phyloP scores from a whole-genome alignment of 169 alveolate genomes.

The Plasmodium coatneyi region DNA sequence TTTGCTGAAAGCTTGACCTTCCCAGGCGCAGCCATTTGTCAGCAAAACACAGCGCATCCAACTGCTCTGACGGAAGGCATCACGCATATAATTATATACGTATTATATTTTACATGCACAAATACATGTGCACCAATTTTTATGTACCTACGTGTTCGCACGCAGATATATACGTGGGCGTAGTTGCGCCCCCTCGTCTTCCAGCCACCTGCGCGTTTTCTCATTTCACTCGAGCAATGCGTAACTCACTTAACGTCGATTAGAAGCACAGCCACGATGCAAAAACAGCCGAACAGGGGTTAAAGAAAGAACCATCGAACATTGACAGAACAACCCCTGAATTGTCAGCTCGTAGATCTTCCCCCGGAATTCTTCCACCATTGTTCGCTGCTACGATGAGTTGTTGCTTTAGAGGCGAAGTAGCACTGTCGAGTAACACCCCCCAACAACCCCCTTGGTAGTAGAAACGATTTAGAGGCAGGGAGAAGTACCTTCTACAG shows the following conservation, averaged over 20 bases:
- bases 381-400: background rate
- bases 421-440: background rate
- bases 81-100: background rate
- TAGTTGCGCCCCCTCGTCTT: background rate
- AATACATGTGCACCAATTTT: background rate
- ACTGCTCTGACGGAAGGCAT: background rate
- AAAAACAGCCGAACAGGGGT: background rate
- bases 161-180: background rate
- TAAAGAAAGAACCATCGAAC: background rate
- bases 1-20: background rate
- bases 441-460: too few relatives aligned
- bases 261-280: background rate
- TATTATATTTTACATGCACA: background rate
- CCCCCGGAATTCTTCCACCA: background rate
- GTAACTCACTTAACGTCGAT: background rate
- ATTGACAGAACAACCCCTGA: background rate
- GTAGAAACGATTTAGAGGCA: background rate
- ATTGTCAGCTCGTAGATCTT: background rate
- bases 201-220: background rate
- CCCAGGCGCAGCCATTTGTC: background rate
- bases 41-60: background rate
- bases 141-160: background rate
- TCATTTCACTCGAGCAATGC: background rate
- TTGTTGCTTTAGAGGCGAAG: background rate
- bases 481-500: background rate